These are phyloP conservation scores for Lipomyces chichibuensis DNA, from an alignment of 805 yeast species.

Conservation along the genomic window DNA sequence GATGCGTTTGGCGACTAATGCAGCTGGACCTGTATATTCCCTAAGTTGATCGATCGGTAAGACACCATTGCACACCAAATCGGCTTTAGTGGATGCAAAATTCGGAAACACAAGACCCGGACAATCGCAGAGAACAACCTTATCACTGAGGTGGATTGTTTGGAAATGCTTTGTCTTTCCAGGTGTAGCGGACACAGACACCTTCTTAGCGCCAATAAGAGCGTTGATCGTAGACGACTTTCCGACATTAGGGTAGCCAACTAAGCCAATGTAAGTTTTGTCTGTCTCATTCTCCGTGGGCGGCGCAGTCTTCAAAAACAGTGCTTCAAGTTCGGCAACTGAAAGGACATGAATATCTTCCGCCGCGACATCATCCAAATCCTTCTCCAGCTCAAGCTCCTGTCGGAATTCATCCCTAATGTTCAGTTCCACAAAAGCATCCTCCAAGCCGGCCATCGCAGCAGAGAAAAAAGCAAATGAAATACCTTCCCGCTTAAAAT, in stretches of 20 bases:
- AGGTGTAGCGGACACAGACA: slow-evolving; percentile 97
- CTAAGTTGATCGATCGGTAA: slow-evolving; percentile 95
- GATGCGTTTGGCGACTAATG: slow-evolving; percentile 80
- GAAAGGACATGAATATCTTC: slow-evolving; percentile 68
- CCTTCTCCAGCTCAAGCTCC: slow-evolving; percentile 24
- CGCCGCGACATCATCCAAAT: slow-evolving; percentile 37
- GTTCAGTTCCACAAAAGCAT: slow-evolving; percentile 8
- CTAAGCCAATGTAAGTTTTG: slow-evolving; percentile 69
- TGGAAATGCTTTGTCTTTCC: slow-evolving; percentile 99
- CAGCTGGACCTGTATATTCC: slow-evolving; percentile 86
- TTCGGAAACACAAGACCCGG: slow-evolving; percentile 99
- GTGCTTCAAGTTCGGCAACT: slow-evolving; percentile 80
- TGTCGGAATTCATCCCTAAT: slow-evolving; percentile 43
- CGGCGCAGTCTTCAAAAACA: slow-evolving; percentile 79
- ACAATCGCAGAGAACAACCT: slow-evolving; percentile 92
- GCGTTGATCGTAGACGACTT: slow-evolving; percentile 98
- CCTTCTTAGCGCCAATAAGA: slow-evolving; percentile 91
- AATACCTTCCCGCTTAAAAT: slow-evolving; percentile 69
- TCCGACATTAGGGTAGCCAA: slow-evolving; percentile 97
- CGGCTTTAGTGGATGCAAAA: slow-evolving; percentile 95
- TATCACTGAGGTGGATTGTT: slow-evolving; percentile 81
- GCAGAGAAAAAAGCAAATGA: slow-evolving; percentile 93
- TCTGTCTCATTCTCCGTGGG: slow-evolving; percentile 43
- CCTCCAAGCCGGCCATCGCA: slow-evolving; percentile 58
- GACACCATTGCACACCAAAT: slow-evolving; percentile 97